These are phyloP conservation scores for Zygosaccharomyces sapae DNA, from an alignment of 1,139 yeast species.

Conservation along the genomic window DNA sequence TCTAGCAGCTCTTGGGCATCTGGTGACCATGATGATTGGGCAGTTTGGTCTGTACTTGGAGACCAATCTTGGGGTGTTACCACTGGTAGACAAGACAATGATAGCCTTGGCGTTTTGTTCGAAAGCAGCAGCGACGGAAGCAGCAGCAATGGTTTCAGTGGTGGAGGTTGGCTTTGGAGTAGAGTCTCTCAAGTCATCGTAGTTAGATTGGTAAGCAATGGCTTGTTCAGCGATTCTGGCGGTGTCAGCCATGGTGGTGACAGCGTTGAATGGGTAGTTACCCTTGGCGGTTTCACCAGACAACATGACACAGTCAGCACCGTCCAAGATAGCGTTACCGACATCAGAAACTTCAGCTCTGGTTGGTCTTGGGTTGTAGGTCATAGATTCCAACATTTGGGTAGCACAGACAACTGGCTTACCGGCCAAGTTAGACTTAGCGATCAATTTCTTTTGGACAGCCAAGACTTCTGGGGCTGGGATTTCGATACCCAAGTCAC, in stretches of 20 bases:
- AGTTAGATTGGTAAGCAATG: slow-evolving; percentile 80
- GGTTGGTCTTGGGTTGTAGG: slow-evolving; percentile 99
- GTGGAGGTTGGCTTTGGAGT: slow-evolving; percentile 89
- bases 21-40: slow-evolving; percentile 97
- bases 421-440: slow-evolving; percentile 98
- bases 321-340: slow-evolving; percentile 98
- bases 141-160: slow-evolving; percentile 94
- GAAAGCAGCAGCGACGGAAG: slow-evolving; percentile 93
- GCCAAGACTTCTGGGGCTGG: slow-evolving; percentile 99
- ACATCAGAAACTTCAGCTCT: slow-evolving; percentile 99
- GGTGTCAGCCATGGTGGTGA: slow-evolving; percentile 97
- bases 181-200: slow-evolving; percentile 82
- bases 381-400: slow-evolving; percentile 99
- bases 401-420: slow-evolving; percentile 99
- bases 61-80: slow-evolving; percentile 90
- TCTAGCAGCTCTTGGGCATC: slow-evolving; percentile 91
- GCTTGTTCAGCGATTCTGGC: slow-evolving; percentile 96
- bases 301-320: slow-evolving; percentile 99
- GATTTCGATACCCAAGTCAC: slow-evolving; percentile 98
- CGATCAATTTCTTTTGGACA: slow-evolving; percentile 97
- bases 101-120: slow-evolving; percentile 97
- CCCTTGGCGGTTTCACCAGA: slow-evolving; percentile 99
- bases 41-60: slow-evolving; percentile 97
- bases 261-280: slow-evolving; percentile 95
- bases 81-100: slow-evolving; percentile 91